Percentiles rank a stretch among this genome's conserved stretches.
phyloP scores from a whole-genome alignment of 1,284 basidiomycete species.

The Trametes polyzona region DNA sequence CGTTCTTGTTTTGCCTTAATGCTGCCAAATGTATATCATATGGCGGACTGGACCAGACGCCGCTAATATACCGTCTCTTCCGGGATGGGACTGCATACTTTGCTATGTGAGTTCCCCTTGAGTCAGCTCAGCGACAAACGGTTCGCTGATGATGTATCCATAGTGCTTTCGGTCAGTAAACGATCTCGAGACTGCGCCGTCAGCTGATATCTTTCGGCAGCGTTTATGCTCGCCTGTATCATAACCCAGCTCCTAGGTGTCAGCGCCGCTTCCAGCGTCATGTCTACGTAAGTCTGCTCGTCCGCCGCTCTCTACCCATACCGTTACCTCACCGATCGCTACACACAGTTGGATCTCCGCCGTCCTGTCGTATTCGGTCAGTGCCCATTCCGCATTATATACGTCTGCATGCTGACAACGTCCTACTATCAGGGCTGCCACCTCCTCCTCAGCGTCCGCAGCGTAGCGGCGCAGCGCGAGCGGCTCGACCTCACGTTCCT shows the following conservation, averaged over 20 bases:
- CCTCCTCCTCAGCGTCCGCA: constrained; percentile 22
- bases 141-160: background rate
- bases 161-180: constrained; percentile 12
- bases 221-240: constrained; percentile 14
- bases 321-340: background rate
- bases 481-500: constrained; percentile 11
- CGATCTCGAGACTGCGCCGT: no score
- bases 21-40: constrained; percentile 21
- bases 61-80: constrained; percentile 21
- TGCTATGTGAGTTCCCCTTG: constrained; percentile 11
- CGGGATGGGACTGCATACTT: constrained; percentile 22
- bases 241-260: constrained; percentile 1
- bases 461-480: constrained; percentile 15
- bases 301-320: background rate
- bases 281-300: constrained; percentile 14
- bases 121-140: no score
- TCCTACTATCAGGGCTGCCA: constrained; percentile 15
- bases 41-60: constrained; percentile 16
- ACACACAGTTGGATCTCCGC: constrained; percentile 18
- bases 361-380: constrained; percentile 22
- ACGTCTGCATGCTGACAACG: background rate
- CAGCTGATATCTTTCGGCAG: background rate
- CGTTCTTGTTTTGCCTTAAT: constrained; percentile 21
- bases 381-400: background rate
- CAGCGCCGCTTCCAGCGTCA: background rate